Evolutionary conservation across 2,329 filamentous ascomycete species (phyloP), one percentile per base, ranked within the genome.

Genomic region (Dactylellina haptotyla): DNA sequence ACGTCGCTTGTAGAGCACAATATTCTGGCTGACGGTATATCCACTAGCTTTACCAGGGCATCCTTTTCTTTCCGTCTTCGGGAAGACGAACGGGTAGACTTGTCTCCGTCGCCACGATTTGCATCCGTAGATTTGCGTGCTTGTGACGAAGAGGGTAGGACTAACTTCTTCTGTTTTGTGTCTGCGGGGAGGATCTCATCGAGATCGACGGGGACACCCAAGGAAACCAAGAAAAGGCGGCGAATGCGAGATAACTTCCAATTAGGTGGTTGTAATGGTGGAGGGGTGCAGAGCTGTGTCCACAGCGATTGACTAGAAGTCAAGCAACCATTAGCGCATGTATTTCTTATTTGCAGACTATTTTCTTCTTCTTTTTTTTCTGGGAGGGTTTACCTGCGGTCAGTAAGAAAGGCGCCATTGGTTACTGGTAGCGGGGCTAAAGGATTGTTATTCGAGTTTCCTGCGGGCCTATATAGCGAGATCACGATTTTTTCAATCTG

Each of bases 241-340:
- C 95, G 89, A 77, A 97, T 99, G 57, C 93, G 91, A 58, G 93
- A 97, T 76, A 95, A 92, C 70, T 97, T 96, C 95, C 95, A 99
- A 81, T 99, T 95, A 0, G 95, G 94, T 4, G 95, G 95, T 78
- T 97, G 93, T 37, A 99, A 87, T 1, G 95, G 93, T 1, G 95
- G 95, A 18, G 95, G 94, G 1, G 94, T 94, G 28, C 97, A 92
- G 3, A 99, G 88, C 83, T 99, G 95, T 41, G 93, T 93, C 95
- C 95, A 99, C 32, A 99, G 85, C 0, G 95, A 97, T 64, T 75
- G 45, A 41, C 77, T 78, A 59, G 20, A 37, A 39, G 25, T 50
- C 25, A 54, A 37, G 25, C 9, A 3, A 54, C 23, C 8, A 16
- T 54, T 43, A 50, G 54, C 41, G 6, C n/a, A 25, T n/a, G n/a